phyloP scores from a whole-genome alignment of 306 rosid species.

The Citrullus mucosospermus region DNA sequence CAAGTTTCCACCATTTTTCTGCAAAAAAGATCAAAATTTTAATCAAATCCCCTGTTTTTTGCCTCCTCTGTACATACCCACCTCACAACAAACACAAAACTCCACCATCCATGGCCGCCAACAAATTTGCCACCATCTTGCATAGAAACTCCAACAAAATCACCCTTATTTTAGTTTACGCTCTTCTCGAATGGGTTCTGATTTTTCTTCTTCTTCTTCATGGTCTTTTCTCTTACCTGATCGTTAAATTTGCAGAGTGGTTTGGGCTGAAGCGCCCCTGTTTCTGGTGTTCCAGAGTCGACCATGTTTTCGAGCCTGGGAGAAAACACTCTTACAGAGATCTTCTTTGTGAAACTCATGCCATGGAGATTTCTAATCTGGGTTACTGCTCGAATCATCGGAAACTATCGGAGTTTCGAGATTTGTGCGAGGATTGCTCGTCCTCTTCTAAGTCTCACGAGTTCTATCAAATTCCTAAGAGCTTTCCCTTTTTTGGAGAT shows the following conservation, averaged over 20 bases:
- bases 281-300: conserved; percentile 77
- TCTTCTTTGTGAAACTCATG: conserved; percentile 81
- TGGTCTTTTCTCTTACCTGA: conserved; percentile 68
- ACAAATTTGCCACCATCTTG: conserved; percentile 81
- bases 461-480: conserved; percentile 29
- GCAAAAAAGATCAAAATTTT: conserved; percentile 1
- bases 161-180: conserved; percentile 67
- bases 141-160: conserved; percentile 73
- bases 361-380: conserved; percentile 61
- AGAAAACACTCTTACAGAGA: conserved; percentile 37
- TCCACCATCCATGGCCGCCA: conserved; percentile 66
- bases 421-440: conserved; percentile 82
- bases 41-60: conserved; percentile 10
- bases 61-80: conserved; percentile 41
- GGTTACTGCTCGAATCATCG: conserved; percentile 59
- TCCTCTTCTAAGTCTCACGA: conserved; percentile 32
- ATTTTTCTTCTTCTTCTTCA: conserved; percentile 67
- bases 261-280: conserved; percentile 89
- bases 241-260: conserved; percentile 62
- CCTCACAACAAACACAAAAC: conserved; percentile 11
- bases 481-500: conserved; percentile 40
- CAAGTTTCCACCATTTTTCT: background rate
- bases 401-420: conserved; percentile 43
- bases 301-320: conserved; percentile 55
- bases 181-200: conserved; percentile 78